Percentiles rank a stretch among this genome's conserved stretches.
Conservation (phyloP, 352 stramenopile genomes). For the Phytophthora hybrid region DNA sequence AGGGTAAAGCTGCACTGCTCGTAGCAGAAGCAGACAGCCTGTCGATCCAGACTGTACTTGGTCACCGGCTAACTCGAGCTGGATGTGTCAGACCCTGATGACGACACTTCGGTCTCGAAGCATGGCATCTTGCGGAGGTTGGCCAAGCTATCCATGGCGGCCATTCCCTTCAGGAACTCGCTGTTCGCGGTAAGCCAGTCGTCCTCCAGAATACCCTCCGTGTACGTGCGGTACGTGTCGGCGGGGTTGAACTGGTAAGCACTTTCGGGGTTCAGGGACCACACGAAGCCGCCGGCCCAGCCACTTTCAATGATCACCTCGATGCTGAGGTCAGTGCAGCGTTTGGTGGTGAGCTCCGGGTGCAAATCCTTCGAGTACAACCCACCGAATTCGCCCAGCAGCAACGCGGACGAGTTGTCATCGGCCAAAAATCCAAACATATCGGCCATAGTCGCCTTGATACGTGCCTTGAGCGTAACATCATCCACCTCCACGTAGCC, state of each 20-base stretch:
- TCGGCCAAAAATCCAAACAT: conserved; percentile 78
- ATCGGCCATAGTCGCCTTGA: conserved; percentile 65
- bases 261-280: conserved; percentile 70
- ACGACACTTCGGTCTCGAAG: conserved; percentile 47
- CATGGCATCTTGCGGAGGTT: conserved; percentile 57
- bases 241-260: conserved; percentile 66
- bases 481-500: conserved; percentile 68
- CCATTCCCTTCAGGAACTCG: conserved; percentile 50
- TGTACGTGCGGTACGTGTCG: conserved; percentile 47
- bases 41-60: conserved; percentile 3
- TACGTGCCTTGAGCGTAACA: conserved; percentile 46
- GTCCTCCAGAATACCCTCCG: conserved; percentile 53
- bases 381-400: conserved; percentile 69
- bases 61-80: conserved; percentile 22
- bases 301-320: conserved; percentile 49
- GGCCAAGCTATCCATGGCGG: conserved; percentile 44
- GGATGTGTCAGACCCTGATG: conserved; percentile 31
- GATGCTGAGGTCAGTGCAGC: conserved; percentile 60
- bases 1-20: conserved; percentile 7
- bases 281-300: conserved; percentile 65
- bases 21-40: conserved; percentile 5
- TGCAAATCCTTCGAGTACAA: conserved; percentile 63
- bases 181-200: conserved; percentile 65
- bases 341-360: conserved; percentile 55
- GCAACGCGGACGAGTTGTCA: conserved; percentile 55